Conservation (phyloP, 257 asterid genomes). For the Solanum appendiculatum region DNA sequence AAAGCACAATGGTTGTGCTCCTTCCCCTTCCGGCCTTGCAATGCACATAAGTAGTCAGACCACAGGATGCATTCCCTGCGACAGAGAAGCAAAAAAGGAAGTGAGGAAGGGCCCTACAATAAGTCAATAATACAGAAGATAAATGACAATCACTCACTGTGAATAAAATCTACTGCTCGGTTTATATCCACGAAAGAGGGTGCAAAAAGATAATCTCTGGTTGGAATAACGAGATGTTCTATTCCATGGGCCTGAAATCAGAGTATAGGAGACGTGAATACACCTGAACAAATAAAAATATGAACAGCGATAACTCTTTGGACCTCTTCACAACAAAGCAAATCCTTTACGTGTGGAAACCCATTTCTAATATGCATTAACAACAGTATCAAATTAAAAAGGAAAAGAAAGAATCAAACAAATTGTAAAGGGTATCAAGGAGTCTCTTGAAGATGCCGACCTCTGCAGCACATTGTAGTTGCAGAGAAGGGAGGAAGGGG, state of each 20-base stretch:
- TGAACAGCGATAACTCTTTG: neutral
- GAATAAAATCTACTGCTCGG: slow-evolving; percentile 83
- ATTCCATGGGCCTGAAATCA: slow-evolving; percentile 74
- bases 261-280: neutral
- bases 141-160: slow-evolving; percentile 30
- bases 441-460: neutral
- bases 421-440: neutral
- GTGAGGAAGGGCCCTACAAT: neutral
- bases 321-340: neutral
- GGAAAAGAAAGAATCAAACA: neutral
- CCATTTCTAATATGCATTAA: neutral
- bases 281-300: neutral
- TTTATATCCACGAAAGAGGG: slow-evolving; percentile 74
- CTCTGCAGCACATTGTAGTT: neutral
- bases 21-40: slow-evolving; percentile 98
- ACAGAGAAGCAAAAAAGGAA: neutral
- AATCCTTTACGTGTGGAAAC: neutral
- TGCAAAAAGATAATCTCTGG: slow-evolving; percentile 93
- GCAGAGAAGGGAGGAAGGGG: neutral
- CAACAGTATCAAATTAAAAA: neutral
- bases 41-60: slow-evolving; percentile 75
- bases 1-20: slow-evolving; percentile 89
- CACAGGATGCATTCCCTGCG: slow-evolving; percentile 54
- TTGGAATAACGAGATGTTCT: slow-evolving; percentile 87
- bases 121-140: neutral